Percentiles rank a stretch among this genome's conserved stretches.
These are phyloP conservation scores for Margaritispora aquatica DNA, from an alignment of 495 filamentous ascomycete species.

Conservation along the genomic window DNA sequence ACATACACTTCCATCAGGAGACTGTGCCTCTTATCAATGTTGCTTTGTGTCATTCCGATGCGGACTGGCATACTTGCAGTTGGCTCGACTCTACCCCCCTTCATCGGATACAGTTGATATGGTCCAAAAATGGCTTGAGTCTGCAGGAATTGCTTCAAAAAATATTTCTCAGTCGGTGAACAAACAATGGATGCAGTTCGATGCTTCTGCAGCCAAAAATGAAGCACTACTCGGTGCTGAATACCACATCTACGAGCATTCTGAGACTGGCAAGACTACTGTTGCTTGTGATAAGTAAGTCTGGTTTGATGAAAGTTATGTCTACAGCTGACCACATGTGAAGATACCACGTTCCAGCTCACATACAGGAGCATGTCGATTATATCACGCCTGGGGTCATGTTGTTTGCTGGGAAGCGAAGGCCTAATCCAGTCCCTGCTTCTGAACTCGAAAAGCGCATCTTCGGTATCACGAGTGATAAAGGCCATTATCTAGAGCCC, in stretches of 20 bases:
- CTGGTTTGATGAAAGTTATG: too few species aligned
- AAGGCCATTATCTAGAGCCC: not conserved
- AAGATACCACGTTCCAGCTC: conserved; percentile 45
- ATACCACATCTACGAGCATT: conserved; percentile 39
- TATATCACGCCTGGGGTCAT: conserved; percentile 54
- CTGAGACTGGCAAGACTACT: conserved; percentile 15
- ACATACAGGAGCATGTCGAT: conserved; percentile 47
- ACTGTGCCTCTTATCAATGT: too few species aligned
- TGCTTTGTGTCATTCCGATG: too few species aligned
- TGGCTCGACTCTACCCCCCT: too few species aligned
- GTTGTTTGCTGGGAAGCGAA: conserved; percentile 13
- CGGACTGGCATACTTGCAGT: conserved; percentile 43
- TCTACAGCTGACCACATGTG: not conserved
- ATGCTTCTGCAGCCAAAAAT: conserved; percentile 32
- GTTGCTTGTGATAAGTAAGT: conserved; percentile 23
- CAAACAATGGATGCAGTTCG: conserved; percentile 44
- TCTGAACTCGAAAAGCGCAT: not conserved
- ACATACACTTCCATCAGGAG: conserved; percentile 34
- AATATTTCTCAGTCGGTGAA: conserved; percentile 28
- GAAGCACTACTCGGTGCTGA: conserved; percentile 10
- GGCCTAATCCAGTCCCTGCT: not conserved
- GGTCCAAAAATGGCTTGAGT: conserved; percentile 39
- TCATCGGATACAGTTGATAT: conserved; percentile 31
- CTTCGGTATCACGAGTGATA: not conserved
- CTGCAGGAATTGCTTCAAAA: conserved; percentile 11